Evolutionary conservation across 768 basidiomycete species (phyloP), one percentile per base, ranked within the genome.

Genomic region (Megacollybia marginata): DNA sequence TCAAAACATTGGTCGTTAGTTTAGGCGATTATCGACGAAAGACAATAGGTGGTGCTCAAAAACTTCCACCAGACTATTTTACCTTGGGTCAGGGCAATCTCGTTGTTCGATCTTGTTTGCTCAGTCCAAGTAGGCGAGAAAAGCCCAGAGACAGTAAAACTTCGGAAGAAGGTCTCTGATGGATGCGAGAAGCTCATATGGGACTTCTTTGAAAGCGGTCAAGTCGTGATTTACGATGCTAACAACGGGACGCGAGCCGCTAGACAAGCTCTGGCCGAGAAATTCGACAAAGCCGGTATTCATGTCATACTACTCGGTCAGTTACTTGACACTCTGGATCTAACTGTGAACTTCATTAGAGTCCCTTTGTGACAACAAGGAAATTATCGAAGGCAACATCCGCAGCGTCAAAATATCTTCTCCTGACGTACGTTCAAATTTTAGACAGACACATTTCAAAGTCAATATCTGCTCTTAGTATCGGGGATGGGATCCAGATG

Each of bases 221-320:
- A 99, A 65, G 94, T 98, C 20, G 92, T 95, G 34, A 94, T 99
- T 54, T 98, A 97, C 69, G 96, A 99, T 63, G 96, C 96, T 28
- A 99, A 99, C 62, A 97, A 97, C 57, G 92, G 92, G 1, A 82
- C 80, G 7, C 72, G 74, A 18, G 76, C 74, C 44, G 76, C 75
- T 31, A 71, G 96, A 48, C 80, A 85, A 53, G 70, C 71, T 18
- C 65, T 96, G 45, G 83, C 85, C 1, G 83, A 93, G 67, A 93
- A 82, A 68, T 97, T 95, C 60, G 85, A 89, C 63, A 78, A 79
- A 59, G 76, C 67, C 18, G 92, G 89, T 1, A 86, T 97, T 47
- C 95, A 98, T 73, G 91, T 99, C 52, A 80, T 98, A 57, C 75
- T 97, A 67, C 77, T 99, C 20, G 95, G 95, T 90, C 67, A 57